phyloP scores from a whole-genome alignment of 2,329 filamentous ascomycete genomes.

The Curvularia hawaiiensis region DNA sequence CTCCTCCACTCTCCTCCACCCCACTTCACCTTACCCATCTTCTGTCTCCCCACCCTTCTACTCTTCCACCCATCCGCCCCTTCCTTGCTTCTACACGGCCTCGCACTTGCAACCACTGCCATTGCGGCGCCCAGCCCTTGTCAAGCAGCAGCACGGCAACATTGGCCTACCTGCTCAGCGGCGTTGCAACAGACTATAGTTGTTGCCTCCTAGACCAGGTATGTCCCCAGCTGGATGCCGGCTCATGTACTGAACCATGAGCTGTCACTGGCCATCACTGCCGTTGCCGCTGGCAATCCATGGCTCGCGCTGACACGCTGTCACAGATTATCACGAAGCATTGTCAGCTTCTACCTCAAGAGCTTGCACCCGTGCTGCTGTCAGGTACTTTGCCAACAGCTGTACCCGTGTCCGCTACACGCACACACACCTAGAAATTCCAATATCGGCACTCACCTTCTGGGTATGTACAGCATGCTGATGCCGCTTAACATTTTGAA shows the following conservation, averaged over 20 bases:
- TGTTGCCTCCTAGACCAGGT: background rate
- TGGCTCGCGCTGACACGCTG: background rate
- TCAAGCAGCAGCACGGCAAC: background rate
- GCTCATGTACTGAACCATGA: background rate
- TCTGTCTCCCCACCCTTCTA: constrained; percentile 13
- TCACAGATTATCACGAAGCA: background rate
- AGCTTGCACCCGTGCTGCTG: background rate
- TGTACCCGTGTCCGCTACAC: background rate
- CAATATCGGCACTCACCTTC: too few species aligned
- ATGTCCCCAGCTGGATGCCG: background rate
- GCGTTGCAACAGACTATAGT: background rate
- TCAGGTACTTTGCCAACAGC: background rate
- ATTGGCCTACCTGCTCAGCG: background rate
- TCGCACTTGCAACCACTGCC: background rate
- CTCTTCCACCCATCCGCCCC: background rate
- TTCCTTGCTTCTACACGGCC: background rate
- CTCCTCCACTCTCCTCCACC: background rate
- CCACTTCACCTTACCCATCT: background rate
- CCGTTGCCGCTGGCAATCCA: too few species aligned
- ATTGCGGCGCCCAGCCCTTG: background rate
- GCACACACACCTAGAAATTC: constrained; percentile 1
- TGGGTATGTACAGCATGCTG: background rate
- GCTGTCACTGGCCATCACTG: background rate
- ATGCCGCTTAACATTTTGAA: background rate
- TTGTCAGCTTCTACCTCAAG: background rate